Evolutionary conservation across 768 basidiomycete genomes (phyloP), one percentile per base, ranked within the genome.

Genomic region (Trametes meyenii): DNA sequence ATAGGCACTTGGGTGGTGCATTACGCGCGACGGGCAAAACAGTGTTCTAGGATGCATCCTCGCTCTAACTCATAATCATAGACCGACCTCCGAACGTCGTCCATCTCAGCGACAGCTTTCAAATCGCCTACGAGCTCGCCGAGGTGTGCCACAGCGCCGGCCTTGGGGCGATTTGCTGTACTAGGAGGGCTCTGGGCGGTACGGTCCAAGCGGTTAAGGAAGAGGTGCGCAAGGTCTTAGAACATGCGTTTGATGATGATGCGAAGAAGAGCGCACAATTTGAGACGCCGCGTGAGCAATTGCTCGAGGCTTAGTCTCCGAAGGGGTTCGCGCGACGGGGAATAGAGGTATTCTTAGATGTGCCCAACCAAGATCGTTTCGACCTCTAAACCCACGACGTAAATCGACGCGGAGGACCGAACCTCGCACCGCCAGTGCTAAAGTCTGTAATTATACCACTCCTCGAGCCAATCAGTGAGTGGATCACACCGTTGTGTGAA

Each of bases 121-220:
- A 65, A 24, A 52, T 72, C 43, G 71, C 66, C 13, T 72, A 70
- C 60, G 69, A 72, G 63, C 64, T 72, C 1, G 46, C 71, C 42
- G 67, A 72, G 50, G 67, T 70, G 6, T 67, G 56, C 14, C 36
- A 40, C 48, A 48, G 71, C 26, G 64, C 58, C 6, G 67, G 67
- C 6, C 49, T 26, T 12, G 56, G 48, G 14, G 16, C 38, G 3
- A 13, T 58, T n/a, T 33, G 19, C 24, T 49, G 48, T 48, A 58
- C 61, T 11, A 66, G 64, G 1, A 50, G 63, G n/a, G 61, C 59
- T 48, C 67, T 62, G 5, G 51, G 61, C n/a, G 70, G 70, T 0
- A 70, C 71, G 1, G 7, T 67, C n/a, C 69, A 67, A 13, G 69
- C 71, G 2, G 46, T 71, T 17, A 44, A 56, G 17, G 48, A n/a